Evolutionary conservation across 768 basidiomycete genomes (phyloP).

Genomic region (Trametes cingulata): DNA sequence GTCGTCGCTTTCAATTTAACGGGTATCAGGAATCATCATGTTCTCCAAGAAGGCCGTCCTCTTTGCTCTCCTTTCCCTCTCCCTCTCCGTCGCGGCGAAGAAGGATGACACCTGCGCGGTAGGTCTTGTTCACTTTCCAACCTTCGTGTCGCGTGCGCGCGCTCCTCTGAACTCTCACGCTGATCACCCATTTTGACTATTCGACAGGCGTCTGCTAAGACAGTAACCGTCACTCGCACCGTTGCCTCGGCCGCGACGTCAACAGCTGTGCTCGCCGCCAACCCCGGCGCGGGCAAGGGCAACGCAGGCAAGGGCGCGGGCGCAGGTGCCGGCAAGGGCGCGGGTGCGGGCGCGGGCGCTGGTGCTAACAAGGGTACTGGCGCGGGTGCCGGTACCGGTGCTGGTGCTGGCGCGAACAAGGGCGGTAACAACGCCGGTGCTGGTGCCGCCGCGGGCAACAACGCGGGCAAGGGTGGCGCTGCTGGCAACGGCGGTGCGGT

Average conservation of each 20-base stretch:
- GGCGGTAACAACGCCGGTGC: not conserved
- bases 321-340: constrained; percentile 4
- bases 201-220: constrained; percentile 24
- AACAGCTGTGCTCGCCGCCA: constrained; percentile 16
- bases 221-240: constrained; percentile 41
- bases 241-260: constrained; percentile 24
- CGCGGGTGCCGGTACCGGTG: constrained; percentile 1
- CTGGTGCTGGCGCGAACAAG: not conserved
- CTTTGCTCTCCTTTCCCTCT: constrained; percentile 43
- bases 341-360: constrained; percentile 1
- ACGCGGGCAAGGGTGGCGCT: constrained; percentile 19
- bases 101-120: constrained; percentile 27
- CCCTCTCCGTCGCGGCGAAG: constrained; percentile 38
- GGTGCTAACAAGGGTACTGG: constrained; percentile 10
- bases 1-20: constrained; percentile 23
- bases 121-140: constrained; percentile 26
- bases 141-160: too few species aligned
- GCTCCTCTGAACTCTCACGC: constrained; percentile 8
- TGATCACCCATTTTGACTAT: constrained; percentile 13
- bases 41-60: constrained; percentile 40
- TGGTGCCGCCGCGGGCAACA: constrained; percentile 6
- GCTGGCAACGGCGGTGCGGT: constrained; percentile 4
- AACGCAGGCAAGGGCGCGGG: not conserved
- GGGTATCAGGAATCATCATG: constrained; percentile 33
- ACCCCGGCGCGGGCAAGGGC: constrained; percentile 21